Evolutionary conservation across 495 filamentous ascomycete species (phyloP), one percentile per base, ranked within the genome.

Genomic region (Aspergillus bertholletiae): DNA sequence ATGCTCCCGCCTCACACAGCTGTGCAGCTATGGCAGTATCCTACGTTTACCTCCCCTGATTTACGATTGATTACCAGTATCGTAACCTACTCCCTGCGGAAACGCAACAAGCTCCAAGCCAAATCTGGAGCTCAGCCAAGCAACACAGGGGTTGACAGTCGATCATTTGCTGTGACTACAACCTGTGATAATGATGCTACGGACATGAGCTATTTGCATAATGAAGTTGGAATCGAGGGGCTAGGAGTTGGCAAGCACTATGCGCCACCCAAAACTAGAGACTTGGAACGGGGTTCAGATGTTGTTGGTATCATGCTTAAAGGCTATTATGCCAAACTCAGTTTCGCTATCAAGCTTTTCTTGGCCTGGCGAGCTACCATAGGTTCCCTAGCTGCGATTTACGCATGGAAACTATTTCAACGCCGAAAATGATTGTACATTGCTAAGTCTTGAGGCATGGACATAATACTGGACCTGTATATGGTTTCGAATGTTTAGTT

Each of bases 41-140:
- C 88, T 0, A 89, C 85, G 8, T 91, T 91, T 63, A 87, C 87
- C 2, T 73, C 83, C 5, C 76, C 73, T 34, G 88, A 90, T 66
- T 68, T 90, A 7, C 72, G 79, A 3, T 65, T 84, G 37, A 70
- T 84, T 32, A 74, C 88, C 27, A 84, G 79, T 69, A 47, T 85
- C 12, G 58, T 89, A 51, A 88, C 86, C 1, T 82, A 80, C 58
- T 63, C 65, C 18, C 78, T 90, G 54, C 81, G 84, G 23, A 78
- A 77, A 51, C 74, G 73, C 53, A 88, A 88, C 60, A 48, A 63
- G 43, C 60, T 55, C 5, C 66, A 74, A 56, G 65, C 71, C 7
- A 76, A 74, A 46, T 67, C 75, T 20, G 69, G 66, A 18, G 58
- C 56, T 32, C 67, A 65, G 32, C 70, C 67, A 11, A 73, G 56